Evolutionary conservation across 495 filamentous ascomycete species (phyloP).

Genomic region (Choiromyces venosus): DNA sequence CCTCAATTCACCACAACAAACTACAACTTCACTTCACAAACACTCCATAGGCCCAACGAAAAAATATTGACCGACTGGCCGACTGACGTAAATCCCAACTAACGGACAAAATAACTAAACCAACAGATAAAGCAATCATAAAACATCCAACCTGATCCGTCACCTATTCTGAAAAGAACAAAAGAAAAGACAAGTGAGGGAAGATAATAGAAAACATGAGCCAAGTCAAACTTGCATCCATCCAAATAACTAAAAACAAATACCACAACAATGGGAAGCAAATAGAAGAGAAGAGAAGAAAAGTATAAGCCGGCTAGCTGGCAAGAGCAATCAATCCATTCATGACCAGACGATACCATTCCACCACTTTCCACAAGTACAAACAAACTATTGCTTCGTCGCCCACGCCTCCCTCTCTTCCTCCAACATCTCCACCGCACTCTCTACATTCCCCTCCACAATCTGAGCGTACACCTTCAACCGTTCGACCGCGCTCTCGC

Average conservation of each 20-base stretch:
- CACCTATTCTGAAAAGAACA: not conserved
- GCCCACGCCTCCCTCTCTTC: slow-evolving; percentile 52
- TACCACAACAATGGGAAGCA: not conserved
- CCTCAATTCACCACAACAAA: too few species aligned
- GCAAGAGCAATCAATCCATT: not conserved
- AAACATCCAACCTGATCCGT: not conserved
- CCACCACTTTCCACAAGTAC: not conserved
- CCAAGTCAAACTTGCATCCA: too few species aligned
- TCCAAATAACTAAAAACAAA: not conserved
- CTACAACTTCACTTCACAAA: too few species aligned
- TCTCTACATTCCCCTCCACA: slow-evolving; percentile 47
- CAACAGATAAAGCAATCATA: not conserved
- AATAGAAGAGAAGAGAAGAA: not conserved
- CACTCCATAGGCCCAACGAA: too few species aligned
- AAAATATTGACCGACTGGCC: too few species aligned
- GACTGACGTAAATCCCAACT: not conserved
- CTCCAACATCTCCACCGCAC: slow-evolving; percentile 56
- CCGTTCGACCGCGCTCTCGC: slow-evolving; percentile 46
- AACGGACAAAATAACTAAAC: not conserved
- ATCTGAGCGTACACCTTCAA: slow-evolving; percentile 53
- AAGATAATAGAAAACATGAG: not conserved
- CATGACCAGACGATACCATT: not conserved
- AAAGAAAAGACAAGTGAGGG: too few species aligned
- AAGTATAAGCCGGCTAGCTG: not conserved
- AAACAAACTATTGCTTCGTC: slow-evolving; percentile 22